Evolutionary conservation across 345 rosid species (phyloP).

Genomic region (Pistacia integerrima): DNA sequence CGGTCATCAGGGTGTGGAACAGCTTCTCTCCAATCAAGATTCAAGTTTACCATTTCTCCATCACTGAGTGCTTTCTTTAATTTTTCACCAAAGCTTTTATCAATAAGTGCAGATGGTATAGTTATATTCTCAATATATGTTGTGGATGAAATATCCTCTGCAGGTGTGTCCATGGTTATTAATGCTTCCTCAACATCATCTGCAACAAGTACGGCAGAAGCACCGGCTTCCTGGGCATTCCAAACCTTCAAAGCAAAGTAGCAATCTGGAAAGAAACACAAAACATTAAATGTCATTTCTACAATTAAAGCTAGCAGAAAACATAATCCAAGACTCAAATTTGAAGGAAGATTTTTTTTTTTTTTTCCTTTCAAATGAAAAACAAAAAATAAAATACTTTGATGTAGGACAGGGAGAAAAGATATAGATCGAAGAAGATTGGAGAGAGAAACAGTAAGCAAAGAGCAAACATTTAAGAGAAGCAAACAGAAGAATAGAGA

Average conservation of each 20-base stretch:
- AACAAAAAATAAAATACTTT: not conserved
- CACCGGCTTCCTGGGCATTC: conserved; percentile 97
- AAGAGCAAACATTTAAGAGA: too few relatives aligned
- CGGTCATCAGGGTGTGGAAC: conserved; percentile 99
- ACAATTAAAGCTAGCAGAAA: not conserved
- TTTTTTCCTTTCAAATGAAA: not conserved
- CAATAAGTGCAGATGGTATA: conserved; percentile 92
- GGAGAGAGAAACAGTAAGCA: too few relatives aligned
- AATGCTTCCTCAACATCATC: conserved; percentile 81
- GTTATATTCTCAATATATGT: conserved; percentile 88
- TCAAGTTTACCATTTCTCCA: conserved; percentile 89
- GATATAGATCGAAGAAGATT: too few relatives aligned
- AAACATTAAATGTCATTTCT: conserved; percentile 3
- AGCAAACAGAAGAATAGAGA: too few relatives aligned
- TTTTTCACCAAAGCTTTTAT: conserved; percentile 68
- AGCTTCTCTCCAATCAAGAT: conserved; percentile 99
- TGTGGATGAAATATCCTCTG: conserved; percentile 63
- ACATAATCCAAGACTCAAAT: not conserved
- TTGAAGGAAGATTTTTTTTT: not conserved
- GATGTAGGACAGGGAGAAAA: too few relatives aligned
- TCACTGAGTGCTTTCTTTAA: conserved; percentile 68
- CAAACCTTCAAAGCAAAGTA: conserved; percentile 93
- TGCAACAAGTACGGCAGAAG: conserved; percentile 94
- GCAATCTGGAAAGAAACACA: conserved; percentile 65
- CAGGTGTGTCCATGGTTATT: conserved; percentile 94